These are phyloP conservation scores for Mycena amicta DNA, from an alignment of 768 basidiomycete species.

Conservation along the genomic window DNA sequence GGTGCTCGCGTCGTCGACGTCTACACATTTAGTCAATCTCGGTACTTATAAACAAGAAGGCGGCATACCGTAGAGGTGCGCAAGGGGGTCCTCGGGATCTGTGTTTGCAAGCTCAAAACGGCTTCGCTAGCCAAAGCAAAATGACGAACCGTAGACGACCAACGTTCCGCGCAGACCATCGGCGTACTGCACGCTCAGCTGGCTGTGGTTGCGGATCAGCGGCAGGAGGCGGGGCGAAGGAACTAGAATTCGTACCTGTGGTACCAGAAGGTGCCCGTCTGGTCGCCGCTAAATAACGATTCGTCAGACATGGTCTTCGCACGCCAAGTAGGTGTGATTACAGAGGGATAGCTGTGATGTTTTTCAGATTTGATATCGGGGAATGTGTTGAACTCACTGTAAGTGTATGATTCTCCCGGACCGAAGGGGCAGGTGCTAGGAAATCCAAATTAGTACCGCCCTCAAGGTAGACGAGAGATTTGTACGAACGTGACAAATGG, in stretches of 20 bases:
- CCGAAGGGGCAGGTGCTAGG: no score
- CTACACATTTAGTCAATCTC: no score
- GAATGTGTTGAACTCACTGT: no score
- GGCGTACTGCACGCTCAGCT: constrained; percentile 37
- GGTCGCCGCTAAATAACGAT: no score
- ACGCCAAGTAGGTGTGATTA: no score
- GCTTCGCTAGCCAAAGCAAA: background rate
- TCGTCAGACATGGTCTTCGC: no score
- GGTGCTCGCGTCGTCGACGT: background rate
- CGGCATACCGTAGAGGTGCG: constrained; percentile 24
- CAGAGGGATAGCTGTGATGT: no score
- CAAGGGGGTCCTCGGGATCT: constrained; percentile 15
- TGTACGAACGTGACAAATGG: background rate
- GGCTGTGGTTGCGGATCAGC: constrained; percentile 41
- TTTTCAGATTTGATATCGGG: no score
- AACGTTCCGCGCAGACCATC: constrained; percentile 28
- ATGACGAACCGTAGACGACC: background rate
- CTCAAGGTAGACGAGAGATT: no score
- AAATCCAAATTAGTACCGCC: no score
- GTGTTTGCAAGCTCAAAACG: background rate
- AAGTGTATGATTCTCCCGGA: no score
- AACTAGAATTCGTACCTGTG: background rate
- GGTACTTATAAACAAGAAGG: constrained; percentile 38
- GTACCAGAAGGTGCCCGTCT: no score
- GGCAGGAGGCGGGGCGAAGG: background rate